These are phyloP conservation scores for Mycena polygramma DNA, from an alignment of 768 basidiomycete genomes.

Conservation along the genomic window DNA sequence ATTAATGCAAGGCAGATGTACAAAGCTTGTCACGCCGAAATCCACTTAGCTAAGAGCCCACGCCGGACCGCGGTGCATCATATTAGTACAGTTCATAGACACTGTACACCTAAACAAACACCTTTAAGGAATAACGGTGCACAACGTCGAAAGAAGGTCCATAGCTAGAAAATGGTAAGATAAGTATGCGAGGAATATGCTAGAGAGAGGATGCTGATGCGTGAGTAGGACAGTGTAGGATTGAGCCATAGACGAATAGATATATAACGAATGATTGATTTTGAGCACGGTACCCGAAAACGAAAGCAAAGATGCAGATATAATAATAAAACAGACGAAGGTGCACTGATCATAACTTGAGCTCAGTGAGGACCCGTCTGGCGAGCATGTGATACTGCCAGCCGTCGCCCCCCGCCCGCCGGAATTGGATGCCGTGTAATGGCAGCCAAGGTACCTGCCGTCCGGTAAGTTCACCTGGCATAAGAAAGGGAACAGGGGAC, in stretches of 20 bases:
- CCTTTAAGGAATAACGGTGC: not conserved
- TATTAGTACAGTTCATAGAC: not conserved
- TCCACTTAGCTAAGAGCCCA: not conserved
- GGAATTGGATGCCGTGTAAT: slow-evolving; percentile 95
- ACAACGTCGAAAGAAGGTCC: not conserved
- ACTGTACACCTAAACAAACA: not conserved
- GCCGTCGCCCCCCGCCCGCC: slow-evolving; percentile 88
- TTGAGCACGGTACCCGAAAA: not conserved
- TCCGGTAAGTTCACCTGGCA: not conserved
- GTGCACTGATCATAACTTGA: slow-evolving; percentile 73
- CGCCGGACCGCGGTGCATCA: not conserved
- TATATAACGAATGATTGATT: not conserved
- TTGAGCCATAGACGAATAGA: not conserved
- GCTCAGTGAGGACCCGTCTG: slow-evolving; percentile 86
- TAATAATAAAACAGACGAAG: not conserved
- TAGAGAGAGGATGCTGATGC: not conserved
- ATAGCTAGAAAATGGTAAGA: not conserved
- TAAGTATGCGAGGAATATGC: slow-evolving; percentile 8
- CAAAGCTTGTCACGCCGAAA: no score
- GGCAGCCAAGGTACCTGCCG: slow-evolving; percentile 91
- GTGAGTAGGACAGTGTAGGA: not conserved
- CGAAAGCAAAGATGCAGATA: not conserved
- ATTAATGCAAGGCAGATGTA: not conserved
- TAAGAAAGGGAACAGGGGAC: slow-evolving; percentile 1
- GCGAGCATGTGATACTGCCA: slow-evolving; percentile 99